Evolutionary conservation across 257 asterid species (phyloP).

Genomic region (Eustoma russellianum): DNA sequence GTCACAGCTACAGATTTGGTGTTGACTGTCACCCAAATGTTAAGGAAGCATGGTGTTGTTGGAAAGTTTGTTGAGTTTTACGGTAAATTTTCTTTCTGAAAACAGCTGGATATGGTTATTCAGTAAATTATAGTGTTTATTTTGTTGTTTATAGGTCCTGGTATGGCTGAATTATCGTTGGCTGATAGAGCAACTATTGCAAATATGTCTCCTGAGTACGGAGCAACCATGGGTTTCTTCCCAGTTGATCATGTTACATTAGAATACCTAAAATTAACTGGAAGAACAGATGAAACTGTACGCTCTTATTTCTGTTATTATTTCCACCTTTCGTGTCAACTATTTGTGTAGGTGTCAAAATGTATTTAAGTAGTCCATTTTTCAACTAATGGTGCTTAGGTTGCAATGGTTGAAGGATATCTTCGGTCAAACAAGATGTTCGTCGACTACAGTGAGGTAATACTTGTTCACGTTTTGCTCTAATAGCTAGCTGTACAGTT

Average conservation of each 20-base stretch:
- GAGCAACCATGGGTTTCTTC: conserved; percentile 98
- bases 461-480: conserved; percentile 1
- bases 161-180: conserved; percentile 66
- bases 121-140: background rate
- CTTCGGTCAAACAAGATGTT: conserved; percentile 78
- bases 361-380: conserved; percentile 6
- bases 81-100: conserved; percentile 28
- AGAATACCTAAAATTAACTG: conserved; percentile 73
- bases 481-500: background rate
- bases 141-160: conserved; percentile 42
- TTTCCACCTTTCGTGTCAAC: background rate
- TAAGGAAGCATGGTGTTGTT: conserved; percentile 88
- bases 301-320: conserved; percentile 9
- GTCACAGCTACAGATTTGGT: conserved; percentile 92
- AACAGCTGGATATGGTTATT: background rate
- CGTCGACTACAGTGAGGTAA: conserved; percentile 74
- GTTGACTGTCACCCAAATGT: conserved; percentile 76
- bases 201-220: conserved; percentile 95
- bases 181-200: conserved; percentile 97
- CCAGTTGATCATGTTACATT: conserved; percentile 88
- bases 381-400: conserved; percentile 29
- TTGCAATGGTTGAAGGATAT: conserved; percentile 78
- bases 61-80: conserved; percentile 77
- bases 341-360: background rate
- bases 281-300: conserved; percentile 78